phyloP scores from a whole-genome alignment of 768 basidiomycete genomes.

The Gautieria morchelliformis region DNA sequence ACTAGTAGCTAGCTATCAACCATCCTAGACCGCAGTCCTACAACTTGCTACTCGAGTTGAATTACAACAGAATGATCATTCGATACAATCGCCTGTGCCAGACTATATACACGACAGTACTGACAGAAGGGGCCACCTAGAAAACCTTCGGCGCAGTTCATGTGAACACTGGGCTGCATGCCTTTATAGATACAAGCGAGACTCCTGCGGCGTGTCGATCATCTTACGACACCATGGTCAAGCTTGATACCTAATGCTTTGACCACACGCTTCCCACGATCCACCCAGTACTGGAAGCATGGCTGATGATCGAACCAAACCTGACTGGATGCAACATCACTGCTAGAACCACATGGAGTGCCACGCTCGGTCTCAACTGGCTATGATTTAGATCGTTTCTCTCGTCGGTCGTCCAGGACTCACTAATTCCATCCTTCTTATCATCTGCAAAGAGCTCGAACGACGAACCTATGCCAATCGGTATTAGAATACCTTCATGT shows the following conservation, averaged over 20 bases:
- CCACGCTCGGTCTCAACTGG: neutral
- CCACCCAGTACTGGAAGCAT: neutral
- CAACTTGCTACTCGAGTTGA: too few relatives aligned
- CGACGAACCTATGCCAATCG: neutral
- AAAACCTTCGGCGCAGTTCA: too few relatives aligned
- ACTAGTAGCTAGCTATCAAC: too few relatives aligned
- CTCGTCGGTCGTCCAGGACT: neutral
- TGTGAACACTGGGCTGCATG: too few relatives aligned
- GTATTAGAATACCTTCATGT: neutral
- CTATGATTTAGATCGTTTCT: neutral
- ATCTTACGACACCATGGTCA: neutral
- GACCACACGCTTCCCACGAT: neutral
- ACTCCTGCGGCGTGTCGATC: too few relatives aligned
- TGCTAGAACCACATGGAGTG: neutral
- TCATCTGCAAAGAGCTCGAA: neutral
- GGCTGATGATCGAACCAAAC: constrained; percentile 1
- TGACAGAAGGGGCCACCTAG: too few relatives aligned
- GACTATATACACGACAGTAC: too few relatives aligned
- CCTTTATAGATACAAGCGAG: too few relatives aligned
- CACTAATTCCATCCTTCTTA: neutral
- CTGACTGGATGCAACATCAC: neutral
- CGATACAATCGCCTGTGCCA: too few relatives aligned
- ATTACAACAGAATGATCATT: too few relatives aligned
- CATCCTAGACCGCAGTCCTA: too few relatives aligned
- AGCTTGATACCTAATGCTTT: neutral